These are phyloP conservation scores for Sporisorium sorghi DNA, from an alignment of 1,284 basidiomycete species.

Conservation along the genomic window DNA sequence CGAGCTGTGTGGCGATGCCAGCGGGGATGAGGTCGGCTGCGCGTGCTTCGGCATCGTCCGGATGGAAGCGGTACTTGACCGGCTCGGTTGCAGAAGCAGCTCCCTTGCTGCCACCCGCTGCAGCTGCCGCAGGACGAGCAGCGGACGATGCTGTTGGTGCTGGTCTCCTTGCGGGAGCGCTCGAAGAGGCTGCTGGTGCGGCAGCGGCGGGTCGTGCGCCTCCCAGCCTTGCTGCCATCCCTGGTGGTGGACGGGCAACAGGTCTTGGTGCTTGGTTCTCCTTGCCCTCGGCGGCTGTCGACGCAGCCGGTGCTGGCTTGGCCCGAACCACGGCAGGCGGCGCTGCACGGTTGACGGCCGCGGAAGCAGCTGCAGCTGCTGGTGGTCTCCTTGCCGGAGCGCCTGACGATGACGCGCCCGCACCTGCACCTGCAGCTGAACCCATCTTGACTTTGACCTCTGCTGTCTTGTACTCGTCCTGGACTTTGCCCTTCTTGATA, in stretches of 20 bases:
- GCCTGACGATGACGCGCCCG: constrained; percentile 18
- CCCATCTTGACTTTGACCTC: constrained; percentile 60
- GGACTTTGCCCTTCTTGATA: constrained; percentile 90
- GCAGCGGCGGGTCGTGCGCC: constrained; percentile 33
- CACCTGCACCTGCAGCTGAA: constrained; percentile 20
- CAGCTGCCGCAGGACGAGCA: constrained; percentile 70
- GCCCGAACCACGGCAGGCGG: constrained; percentile 27
- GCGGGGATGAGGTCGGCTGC: constrained; percentile 81
- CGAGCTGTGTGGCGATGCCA: constrained; percentile 79
- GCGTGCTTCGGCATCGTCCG: constrained; percentile 89
- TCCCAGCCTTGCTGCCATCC: constrained; percentile 18
- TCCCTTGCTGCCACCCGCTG: constrained; percentile 73
- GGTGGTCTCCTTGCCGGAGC: constrained; percentile 30
- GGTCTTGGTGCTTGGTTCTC: constrained; percentile 47
- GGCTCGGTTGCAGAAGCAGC: constrained; percentile 75
- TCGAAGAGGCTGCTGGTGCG: constrained; percentile 14
- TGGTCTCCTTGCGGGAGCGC: constrained; percentile 70
- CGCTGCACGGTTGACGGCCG: constrained; percentile 35
- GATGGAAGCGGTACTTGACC: constrained; percentile 89
- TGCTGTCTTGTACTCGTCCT: constrained; percentile 80
- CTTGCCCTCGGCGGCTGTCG: constrained; percentile 26
- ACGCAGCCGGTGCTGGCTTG: constrained; percentile 30
- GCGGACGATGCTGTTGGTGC: constrained; percentile 71
- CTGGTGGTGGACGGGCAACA: constrained; percentile 24
- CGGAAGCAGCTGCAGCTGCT: constrained; percentile 17